These are phyloP conservation scores for Oryza longistaminata DNA, from an alignment of 176 grass and related monocot species.

Conservation along the genomic window DNA sequence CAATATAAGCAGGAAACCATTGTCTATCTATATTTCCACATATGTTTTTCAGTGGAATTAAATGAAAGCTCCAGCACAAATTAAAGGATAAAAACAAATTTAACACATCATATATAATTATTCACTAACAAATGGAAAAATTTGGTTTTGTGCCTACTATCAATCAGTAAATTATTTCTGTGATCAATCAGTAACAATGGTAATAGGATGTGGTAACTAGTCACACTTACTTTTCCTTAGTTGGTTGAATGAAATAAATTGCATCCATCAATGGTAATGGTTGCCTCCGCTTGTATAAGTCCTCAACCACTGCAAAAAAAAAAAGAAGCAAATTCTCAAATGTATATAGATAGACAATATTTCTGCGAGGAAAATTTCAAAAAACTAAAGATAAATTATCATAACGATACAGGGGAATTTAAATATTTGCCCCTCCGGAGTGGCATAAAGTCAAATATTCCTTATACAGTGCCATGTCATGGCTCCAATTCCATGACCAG, in stretches of 20 bases:
- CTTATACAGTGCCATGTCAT: no score
- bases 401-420: no score
- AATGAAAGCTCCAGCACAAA: background rate
- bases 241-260: constrained; percentile 93
- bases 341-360: background rate
- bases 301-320: constrained; percentile 81
- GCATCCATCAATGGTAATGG: constrained; percentile 84
- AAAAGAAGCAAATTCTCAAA: background rate
- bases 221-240: constrained; percentile 73
- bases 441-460: no score
- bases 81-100: constrained; percentile 9
- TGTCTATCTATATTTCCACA: no score
- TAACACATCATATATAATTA: background rate
- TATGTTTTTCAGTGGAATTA: background rate
- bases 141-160: no score
- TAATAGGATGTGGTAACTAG: no score
- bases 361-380: no score
- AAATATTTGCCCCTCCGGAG: no score
- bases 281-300: constrained; percentile 79
- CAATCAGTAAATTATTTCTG: background rate
- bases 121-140: background rate
- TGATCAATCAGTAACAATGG: background rate
- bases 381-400: no score
- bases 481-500: no score
- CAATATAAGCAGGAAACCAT: no score